Conservation (phyloP, 2,329 filamentous ascomycete species). For the Trichoderma atroviride region DNA sequence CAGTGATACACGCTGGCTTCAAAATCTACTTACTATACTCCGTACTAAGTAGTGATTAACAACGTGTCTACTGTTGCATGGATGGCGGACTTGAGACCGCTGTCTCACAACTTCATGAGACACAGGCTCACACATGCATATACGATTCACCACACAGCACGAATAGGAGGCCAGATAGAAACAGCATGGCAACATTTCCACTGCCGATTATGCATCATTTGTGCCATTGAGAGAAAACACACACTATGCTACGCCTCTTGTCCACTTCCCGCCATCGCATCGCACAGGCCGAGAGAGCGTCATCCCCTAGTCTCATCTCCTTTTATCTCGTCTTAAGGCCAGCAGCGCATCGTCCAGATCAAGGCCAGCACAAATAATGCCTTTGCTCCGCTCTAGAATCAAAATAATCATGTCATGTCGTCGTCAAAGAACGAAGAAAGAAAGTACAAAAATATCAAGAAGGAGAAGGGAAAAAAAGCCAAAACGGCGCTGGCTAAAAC, state of each 20-base stretch:
- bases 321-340: conserved; percentile 1
- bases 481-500: conserved; percentile 17
- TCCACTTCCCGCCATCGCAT: background rate
- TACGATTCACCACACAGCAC: background rate
- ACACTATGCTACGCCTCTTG: background rate
- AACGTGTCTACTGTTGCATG: background rate
- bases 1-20: background rate
- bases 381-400: conserved; percentile 30
- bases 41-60: background rate
- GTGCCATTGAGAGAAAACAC: background rate
- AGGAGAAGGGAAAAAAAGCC: background rate
- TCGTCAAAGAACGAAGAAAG: conserved; percentile 28
- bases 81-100: background rate
- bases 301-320: background rate
- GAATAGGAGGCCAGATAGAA: background rate
- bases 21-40: too few species aligned
- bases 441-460: conserved; percentile 24
- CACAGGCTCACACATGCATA: background rate
- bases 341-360: conserved; percentile 14
- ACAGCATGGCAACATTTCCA: background rate
- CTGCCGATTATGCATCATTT: conserved; percentile 6
- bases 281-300: background rate
- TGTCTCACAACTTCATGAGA: background rate
- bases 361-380: conserved; percentile 18
- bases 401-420: conserved; percentile 31